phyloP scores from a whole-genome alignment of 2,329 filamentous ascomycete genomes.

The Monosporascus sp. region DNA sequence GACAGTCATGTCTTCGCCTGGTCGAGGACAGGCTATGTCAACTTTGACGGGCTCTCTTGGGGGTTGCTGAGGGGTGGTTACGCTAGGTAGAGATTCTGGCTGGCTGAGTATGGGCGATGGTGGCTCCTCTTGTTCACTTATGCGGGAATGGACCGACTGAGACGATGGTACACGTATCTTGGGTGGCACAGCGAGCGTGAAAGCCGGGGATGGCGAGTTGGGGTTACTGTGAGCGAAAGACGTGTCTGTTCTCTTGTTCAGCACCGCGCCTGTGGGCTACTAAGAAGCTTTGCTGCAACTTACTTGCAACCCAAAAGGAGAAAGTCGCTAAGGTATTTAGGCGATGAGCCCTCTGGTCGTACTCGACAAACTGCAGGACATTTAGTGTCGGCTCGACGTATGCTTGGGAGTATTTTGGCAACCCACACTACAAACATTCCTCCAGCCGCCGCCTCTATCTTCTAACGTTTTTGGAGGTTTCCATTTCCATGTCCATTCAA shows the following conservation, averaged over 20 bases:
- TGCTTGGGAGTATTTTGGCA: not conserved
- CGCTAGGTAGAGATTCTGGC: conserved; percentile 29
- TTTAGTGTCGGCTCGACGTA: conserved; percentile 20
- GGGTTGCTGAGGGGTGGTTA: conserved; percentile 10
- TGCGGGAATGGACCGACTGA: conserved; percentile 79
- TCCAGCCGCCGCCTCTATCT: conserved; percentile 87
- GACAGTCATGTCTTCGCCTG: conserved; percentile 77
- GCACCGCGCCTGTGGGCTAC: conserved; percentile 1
- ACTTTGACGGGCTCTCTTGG: conserved; percentile 63
- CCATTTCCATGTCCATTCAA: conserved; percentile 98
- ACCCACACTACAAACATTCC: conserved; percentile 84
- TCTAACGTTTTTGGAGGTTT: conserved; percentile 78
- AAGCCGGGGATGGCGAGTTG: conserved; percentile 64
- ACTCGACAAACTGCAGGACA: conserved; percentile 75
- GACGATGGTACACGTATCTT: conserved; percentile 80
- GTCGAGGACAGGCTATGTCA: conserved; percentile 80
- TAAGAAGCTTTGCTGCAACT: conserved; percentile 20
- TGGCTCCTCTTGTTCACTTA: conserved; percentile 67
- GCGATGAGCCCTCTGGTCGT: conserved; percentile 87
- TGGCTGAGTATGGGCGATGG: conserved; percentile 43
- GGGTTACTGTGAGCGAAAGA: conserved; percentile 48
- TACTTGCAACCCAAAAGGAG: conserved; percentile 90
- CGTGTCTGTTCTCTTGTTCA: conserved; percentile 35
- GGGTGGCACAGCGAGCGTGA: conserved; percentile 68
- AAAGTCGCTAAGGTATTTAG: conserved; percentile 87